A percentile compares a stretch with the other conserved stretches of the same genome.
phyloP scores from a whole-genome alignment of 2,329 filamentous ascomycete genomes.

The Macrophomina tecta region DNA sequence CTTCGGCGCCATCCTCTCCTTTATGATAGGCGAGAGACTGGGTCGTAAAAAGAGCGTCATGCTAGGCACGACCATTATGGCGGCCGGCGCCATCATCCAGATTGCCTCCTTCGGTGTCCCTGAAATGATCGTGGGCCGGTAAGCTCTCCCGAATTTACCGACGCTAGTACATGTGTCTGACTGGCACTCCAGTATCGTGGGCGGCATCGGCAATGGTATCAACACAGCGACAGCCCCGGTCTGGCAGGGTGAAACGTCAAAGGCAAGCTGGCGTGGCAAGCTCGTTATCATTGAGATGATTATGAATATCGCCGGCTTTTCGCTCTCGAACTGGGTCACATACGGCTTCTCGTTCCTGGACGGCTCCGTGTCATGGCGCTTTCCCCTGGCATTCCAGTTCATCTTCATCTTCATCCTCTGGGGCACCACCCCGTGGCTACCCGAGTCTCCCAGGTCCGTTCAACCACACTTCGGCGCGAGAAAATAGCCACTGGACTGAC shows the following conservation, averaged over 20 bases:
- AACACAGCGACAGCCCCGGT: conserved; percentile 58
- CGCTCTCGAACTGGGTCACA: conserved; percentile 59
- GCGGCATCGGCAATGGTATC: conserved; percentile 58
- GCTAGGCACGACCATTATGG: conserved; percentile 56
- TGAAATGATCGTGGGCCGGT: conserved; percentile 57
- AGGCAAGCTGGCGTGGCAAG: conserved; percentile 49
- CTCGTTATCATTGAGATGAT: conserved; percentile 57
- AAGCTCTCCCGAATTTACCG: background rate
- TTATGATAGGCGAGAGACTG: conserved; percentile 55
- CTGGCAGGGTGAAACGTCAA: conserved; percentile 59
- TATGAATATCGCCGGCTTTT: conserved; percentile 59
- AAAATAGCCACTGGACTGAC: background rate
- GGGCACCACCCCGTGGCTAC: conserved; percentile 54
- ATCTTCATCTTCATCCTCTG: conserved; percentile 56
- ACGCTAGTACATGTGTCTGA: background rate
- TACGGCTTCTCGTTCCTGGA: conserved; percentile 56
- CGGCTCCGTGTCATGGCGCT: conserved; percentile 52
- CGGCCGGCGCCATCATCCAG: conserved; percentile 56
- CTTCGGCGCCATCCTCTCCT: conserved; percentile 59
- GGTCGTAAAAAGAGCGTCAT: conserved; percentile 57
- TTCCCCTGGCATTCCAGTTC: conserved; percentile 57
- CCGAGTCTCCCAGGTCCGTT: conserved; percentile 49
- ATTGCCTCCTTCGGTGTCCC: conserved; percentile 52
- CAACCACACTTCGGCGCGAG: no score
- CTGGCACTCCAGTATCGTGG: conserved; percentile 43